phyloP scores from a whole-genome alignment of 2,329 filamentous ascomycete species.

The Colletotrichum liriopes region DNA sequence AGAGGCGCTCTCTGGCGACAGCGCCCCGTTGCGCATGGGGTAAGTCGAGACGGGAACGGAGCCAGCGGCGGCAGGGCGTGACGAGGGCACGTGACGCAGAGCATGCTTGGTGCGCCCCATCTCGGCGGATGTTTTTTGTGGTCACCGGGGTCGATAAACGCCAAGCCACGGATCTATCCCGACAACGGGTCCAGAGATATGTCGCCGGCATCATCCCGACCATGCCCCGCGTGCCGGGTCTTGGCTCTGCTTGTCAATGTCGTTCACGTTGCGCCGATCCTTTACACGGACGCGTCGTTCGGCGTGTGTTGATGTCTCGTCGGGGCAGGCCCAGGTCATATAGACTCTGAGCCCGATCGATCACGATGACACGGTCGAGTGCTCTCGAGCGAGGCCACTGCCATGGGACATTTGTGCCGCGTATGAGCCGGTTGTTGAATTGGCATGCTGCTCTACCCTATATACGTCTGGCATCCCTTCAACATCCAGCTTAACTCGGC shows the following conservation, averaged over 20 bases:
- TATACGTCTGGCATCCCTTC: constrained; percentile 29
- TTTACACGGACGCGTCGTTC: background rate
- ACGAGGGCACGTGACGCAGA: constrained; percentile 25
- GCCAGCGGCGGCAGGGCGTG: constrained; percentile 34
- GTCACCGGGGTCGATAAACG: background rate
- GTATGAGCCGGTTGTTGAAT: constrained; percentile 16
- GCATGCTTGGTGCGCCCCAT: background rate
- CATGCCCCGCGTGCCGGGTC: background rate
- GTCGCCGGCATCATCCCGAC: background rate
- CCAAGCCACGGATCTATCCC: background rate
- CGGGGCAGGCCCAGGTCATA: background rate
- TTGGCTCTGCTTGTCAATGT: background rate
- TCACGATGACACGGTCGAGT: background rate
- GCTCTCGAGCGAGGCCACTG: background rate
- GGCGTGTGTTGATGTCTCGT: background rate
- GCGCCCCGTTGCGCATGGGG: background rate
- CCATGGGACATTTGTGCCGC: background rate
- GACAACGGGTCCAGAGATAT: background rate
- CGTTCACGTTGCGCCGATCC: background rate
- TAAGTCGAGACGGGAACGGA: constrained; percentile 28
- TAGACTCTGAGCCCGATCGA: background rate
- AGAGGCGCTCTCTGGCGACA: background rate
- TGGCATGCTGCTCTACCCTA: constrained; percentile 39
- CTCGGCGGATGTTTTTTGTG: background rate
- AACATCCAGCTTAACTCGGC: constrained; percentile 4